Conservation (phyloP, 768 basidiomycete genomes). For the Chalciporus piperatus region DNA sequence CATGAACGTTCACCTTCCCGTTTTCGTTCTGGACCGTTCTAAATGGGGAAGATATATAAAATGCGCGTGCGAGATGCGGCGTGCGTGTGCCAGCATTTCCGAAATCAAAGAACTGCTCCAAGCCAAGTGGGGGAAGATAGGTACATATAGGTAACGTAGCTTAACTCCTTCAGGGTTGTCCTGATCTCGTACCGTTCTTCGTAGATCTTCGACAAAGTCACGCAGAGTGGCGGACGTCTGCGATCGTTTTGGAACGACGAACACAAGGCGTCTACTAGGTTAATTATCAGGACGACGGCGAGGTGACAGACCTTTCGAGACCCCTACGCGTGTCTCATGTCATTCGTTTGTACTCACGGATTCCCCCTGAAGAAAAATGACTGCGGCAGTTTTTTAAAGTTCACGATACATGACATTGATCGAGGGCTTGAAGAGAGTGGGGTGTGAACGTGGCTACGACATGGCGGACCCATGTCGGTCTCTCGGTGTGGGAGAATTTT, state of each 20-base stretch:
- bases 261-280: slow-evolving; percentile 7
- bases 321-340: background rate
- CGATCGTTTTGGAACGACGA: slow-evolving; percentile 7
- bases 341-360: background rate
- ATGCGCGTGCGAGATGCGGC: background rate
- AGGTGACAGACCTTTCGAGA: too few relatives aligned
- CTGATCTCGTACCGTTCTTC: slow-evolving; percentile 19
- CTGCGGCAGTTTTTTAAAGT: slow-evolving; percentile 19
- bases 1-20: too few relatives aligned
- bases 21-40: too few relatives aligned
- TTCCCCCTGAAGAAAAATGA: background rate
- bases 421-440: slow-evolving; percentile 23
- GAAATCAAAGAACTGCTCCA: background rate
- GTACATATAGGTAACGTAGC: slow-evolving; percentile 20
- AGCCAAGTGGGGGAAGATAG: slow-evolving; percentile 1
- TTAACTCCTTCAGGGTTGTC: slow-evolving; percentile 34
- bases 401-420: slow-evolving; percentile 22
- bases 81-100: slow-evolving; percentile 1
- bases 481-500: slow-evolving; percentile 26
- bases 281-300: background rate
- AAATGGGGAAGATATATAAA: too few relatives aligned
- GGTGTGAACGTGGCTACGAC: slow-evolving; percentile 31
- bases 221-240: slow-evolving; percentile 7
- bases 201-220: slow-evolving; percentile 18
- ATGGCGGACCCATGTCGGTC: slow-evolving; percentile 12